Conservation (phyloP, 2,329 filamentous ascomycete genomes). For the Pezicula rhizophila region DNA sequence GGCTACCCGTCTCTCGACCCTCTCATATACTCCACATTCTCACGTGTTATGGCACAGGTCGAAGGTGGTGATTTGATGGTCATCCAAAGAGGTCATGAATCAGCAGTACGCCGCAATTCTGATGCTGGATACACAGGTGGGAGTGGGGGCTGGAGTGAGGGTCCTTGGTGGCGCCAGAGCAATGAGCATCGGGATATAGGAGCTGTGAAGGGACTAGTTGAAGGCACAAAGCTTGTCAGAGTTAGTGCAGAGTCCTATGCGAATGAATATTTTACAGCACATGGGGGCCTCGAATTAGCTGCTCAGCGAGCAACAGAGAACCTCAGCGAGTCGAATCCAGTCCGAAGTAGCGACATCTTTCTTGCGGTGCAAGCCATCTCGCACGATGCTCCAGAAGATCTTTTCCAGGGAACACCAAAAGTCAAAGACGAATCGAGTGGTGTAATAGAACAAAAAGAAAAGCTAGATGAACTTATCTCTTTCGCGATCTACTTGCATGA, state of each 20-base stretch:
- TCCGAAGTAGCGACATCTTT: conserved; percentile 91
- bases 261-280: conserved; percentile 71
- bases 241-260: conserved; percentile 87
- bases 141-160: conserved; percentile 76
- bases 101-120: conserved; percentile 60
- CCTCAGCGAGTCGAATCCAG: conserved; percentile 78
- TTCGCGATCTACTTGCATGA: conserved; percentile 81
- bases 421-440: conserved; percentile 45
- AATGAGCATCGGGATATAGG: conserved; percentile 69
- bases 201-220: conserved; percentile 70
- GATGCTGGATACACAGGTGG: conserved; percentile 51
- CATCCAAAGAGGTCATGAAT: conserved; percentile 87
- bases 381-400: conserved; percentile 53
- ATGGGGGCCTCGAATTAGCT: conserved; percentile 75
- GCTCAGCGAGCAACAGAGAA: conserved; percentile 74
- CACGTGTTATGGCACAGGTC: conserved; percentile 96
- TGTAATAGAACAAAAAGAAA: conserved; percentile 43
- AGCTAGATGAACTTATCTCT: conserved; percentile 55
- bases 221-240: conserved; percentile 86
- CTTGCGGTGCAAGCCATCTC: conserved; percentile 85
- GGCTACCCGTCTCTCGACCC: conserved; percentile 93
- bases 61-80: conserved; percentile 94
- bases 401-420: conserved; percentile 60
- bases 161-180: conserved; percentile 87
- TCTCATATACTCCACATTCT: conserved; percentile 85